phyloP scores from a whole-genome alignment of 176 grass and related monocot species.

The Phoenix roebelenii region DNA sequence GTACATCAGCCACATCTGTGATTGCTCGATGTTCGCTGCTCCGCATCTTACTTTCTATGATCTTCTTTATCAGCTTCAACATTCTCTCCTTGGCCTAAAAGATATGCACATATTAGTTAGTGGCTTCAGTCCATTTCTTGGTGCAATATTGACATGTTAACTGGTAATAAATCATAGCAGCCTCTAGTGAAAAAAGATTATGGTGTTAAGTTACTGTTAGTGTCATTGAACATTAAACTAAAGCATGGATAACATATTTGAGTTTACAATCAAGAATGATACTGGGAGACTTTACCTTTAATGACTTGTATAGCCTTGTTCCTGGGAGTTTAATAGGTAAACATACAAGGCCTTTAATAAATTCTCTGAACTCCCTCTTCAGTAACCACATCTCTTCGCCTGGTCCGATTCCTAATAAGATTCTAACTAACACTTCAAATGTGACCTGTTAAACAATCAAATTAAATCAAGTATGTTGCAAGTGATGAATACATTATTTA shows the following conservation, averaged over 20 bases:
- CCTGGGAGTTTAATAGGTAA: constrained; percentile 16
- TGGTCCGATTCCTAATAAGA: background rate
- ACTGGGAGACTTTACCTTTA: background rate
- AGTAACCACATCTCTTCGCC: background rate
- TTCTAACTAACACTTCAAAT: background rate
- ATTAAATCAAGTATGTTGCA: background rate
- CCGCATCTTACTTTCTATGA: background rate
- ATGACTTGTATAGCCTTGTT: constrained; percentile 5
- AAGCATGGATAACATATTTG: too few relatives aligned
- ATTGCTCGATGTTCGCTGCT: background rate
- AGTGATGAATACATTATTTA: too few relatives aligned
- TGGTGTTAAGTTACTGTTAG: too few relatives aligned
- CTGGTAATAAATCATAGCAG: too few relatives aligned
- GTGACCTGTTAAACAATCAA: constrained; percentile 1
- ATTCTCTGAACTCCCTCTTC: background rate
- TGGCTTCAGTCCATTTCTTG: too few relatives aligned
- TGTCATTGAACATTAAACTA: too few relatives aligned
- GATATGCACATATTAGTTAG: too few relatives aligned
- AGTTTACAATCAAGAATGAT: too few relatives aligned
- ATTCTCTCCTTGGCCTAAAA: constrained; percentile 17
- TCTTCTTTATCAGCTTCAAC: background rate
- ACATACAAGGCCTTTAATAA: constrained; percentile 12
- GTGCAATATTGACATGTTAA: too few relatives aligned
- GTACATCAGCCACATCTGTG: background rate
- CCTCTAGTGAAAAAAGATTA: too few relatives aligned